Percentiles rank a stretch among this genome's conserved stretches.
Conservation (phyloP, 306 rosid genomes). For the Lathyrus tuberosus region DNA sequence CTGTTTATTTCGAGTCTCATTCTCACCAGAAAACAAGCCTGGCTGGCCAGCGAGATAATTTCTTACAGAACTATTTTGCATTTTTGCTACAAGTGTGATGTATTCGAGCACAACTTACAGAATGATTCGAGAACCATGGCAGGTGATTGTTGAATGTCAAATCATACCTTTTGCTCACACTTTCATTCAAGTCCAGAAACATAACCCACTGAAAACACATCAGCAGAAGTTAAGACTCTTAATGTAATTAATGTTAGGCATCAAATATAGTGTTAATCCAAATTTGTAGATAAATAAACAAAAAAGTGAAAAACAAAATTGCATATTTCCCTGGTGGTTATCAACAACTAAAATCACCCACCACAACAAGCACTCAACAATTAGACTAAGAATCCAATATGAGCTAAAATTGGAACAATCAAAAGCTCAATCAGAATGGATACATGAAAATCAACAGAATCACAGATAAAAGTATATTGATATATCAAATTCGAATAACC, state of each 20-base stretch:
- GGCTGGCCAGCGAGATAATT: conserved; percentile 28
- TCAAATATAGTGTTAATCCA: too few relatives aligned
- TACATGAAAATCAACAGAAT: too few relatives aligned
- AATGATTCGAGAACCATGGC: not conserved
- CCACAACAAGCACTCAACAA: too few relatives aligned
- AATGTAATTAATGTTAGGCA: too few relatives aligned
- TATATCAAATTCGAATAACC: too few relatives aligned
- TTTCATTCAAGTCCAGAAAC: conserved; percentile 2
- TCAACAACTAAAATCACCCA: not conserved
- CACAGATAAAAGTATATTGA: too few relatives aligned
- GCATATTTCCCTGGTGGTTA: too few relatives aligned
- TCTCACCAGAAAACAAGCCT: conserved; percentile 24
- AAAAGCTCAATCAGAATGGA: too few relatives aligned
- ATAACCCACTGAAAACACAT: conserved; percentile 20
- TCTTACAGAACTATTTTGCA: conserved; percentile 30
- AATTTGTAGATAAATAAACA: too few relatives aligned
- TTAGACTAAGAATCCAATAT: too few relatives aligned
- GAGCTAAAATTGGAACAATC: too few relatives aligned
- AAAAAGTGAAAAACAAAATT: too few relatives aligned
- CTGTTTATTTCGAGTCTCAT: conserved; percentile 1
- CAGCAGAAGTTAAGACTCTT: not conserved
- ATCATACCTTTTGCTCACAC: conserved; percentile 11
- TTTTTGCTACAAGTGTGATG: not conserved
- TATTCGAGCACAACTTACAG: conserved; percentile 6
- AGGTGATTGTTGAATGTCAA: not conserved